Conservation (phyloP, 495 filamentous ascomycete genomes). For the Hyaloscypha bicolor region DNA sequence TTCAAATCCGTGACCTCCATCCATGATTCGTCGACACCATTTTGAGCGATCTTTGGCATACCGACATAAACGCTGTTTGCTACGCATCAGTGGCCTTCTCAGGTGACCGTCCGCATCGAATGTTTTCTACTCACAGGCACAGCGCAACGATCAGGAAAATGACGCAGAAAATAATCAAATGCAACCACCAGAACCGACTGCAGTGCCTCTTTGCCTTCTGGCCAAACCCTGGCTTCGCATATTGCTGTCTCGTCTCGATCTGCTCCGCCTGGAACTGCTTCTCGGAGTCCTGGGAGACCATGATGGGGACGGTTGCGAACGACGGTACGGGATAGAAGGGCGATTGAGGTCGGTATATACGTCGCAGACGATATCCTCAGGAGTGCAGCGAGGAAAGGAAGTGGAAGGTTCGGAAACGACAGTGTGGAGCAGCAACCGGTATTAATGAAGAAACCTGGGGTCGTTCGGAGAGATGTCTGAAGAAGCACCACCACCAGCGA, state of each 20-base stretch:
- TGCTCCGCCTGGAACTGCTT: conserved; percentile 18
- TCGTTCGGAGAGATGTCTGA: conserved; percentile 1
- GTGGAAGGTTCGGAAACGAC: conserved; percentile 6
- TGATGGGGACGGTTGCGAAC: conserved; percentile 8
- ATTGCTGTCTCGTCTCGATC: conserved; percentile 14
- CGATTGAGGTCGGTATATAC: neutral
- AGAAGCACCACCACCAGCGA: neutral
- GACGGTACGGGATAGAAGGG: neutral
- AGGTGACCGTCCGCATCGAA: conserved; percentile 1
- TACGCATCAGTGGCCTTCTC: conserved; percentile 8
- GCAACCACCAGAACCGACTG: conserved; percentile 70
- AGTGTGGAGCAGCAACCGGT: conserved; percentile 19
- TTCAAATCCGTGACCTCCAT: conserved; percentile 60
- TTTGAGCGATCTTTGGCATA: conserved; percentile 72
- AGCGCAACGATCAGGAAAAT: conserved; percentile 62
- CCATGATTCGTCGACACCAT: conserved; percentile 64
- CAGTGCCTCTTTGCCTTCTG: conserved; percentile 41
- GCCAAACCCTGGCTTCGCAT: conserved; percentile 10
- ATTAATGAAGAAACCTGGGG: conserved; percentile 25
- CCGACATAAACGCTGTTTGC: conserved; percentile 67
- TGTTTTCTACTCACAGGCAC: conserved; percentile 60
- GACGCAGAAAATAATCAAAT: conserved; percentile 60
- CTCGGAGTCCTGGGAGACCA: conserved; percentile 12
- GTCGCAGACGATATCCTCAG: conserved; percentile 18
- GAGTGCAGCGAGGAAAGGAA: conserved; percentile 1